Conservation (phyloP, 495 filamentous ascomycete species). For the Hypoxylon rickii region DNA sequence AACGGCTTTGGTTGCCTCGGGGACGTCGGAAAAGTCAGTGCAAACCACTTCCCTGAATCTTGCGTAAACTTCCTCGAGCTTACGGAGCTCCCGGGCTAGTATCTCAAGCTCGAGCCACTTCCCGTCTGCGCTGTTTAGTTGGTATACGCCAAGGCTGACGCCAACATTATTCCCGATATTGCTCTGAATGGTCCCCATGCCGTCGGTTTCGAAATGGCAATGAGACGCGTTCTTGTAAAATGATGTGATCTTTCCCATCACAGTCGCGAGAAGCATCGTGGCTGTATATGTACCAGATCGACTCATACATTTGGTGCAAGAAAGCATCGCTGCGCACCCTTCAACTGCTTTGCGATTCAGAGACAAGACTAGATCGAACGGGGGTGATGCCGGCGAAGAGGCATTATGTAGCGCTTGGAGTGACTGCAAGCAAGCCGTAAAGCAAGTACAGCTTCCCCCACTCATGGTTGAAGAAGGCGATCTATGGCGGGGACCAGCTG, state of each 20-base stretch:
- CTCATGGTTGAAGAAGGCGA: slow-evolving; percentile 35
- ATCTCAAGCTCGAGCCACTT: slow-evolving; percentile 52
- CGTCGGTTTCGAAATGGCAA: slow-evolving; percentile 40
- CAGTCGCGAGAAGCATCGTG: slow-evolving; percentile 53
- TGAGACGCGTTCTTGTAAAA: slow-evolving; percentile 51
- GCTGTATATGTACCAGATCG: slow-evolving; percentile 48
- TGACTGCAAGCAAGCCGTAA: slow-evolving; percentile 51
- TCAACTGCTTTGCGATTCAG: slow-evolving; percentile 55
- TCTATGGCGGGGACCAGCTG: slow-evolving; percentile 38
- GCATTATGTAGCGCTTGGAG: slow-evolving; percentile 52
- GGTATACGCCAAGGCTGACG: slow-evolving; percentile 50
- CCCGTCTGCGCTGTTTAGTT: slow-evolving; percentile 49
- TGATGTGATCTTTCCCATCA: slow-evolving; percentile 53
- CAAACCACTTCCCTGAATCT: slow-evolving; percentile 47
- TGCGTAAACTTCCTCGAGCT: slow-evolving; percentile 49
- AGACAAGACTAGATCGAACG: slow-evolving; percentile 50
- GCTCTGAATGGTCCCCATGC: slow-evolving; percentile 29
- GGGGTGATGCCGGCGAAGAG: slow-evolving; percentile 42
- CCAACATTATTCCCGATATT: slow-evolving; percentile 32
- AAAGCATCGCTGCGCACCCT: slow-evolving; percentile 51
- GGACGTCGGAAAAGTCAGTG: slow-evolving; percentile 45
- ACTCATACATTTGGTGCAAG: slow-evolving; percentile 47
- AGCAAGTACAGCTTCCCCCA: slow-evolving; percentile 50
- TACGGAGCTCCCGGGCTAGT: slow-evolving; percentile 50
- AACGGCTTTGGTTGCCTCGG: slow-evolving; percentile 48